A percentile compares a stretch with the other conserved stretches of the same genome.
Evolutionary conservation across 192 early-diverging fungal species (phyloP).

Genomic region (Coemansia aciculifera): DNA sequence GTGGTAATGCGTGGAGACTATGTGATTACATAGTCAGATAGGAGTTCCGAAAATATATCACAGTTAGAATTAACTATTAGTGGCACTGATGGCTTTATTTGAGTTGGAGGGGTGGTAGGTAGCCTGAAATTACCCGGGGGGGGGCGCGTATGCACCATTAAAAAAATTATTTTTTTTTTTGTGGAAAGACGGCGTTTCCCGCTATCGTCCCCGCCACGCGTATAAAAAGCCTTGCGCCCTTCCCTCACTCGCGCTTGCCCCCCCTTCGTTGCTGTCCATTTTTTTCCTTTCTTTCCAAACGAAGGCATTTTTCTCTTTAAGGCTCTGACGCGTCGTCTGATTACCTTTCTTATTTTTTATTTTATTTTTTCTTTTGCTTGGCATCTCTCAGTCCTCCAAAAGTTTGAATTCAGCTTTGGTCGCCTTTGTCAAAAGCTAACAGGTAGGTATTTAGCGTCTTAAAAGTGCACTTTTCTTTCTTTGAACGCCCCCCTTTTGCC

Average conservation of each 20-base stretch:
- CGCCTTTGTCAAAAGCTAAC: background rate
- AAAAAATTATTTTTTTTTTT: background rate
- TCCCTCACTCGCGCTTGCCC: background rate
- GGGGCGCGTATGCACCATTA: background rate
- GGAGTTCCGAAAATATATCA: background rate
- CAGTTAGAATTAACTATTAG: background rate
- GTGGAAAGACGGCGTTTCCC: background rate
- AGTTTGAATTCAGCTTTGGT: background rate
- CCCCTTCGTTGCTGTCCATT: background rate
- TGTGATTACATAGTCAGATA: background rate
- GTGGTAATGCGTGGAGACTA: background rate
- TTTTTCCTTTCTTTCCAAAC: background rate
- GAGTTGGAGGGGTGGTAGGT: background rate
- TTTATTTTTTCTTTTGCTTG: slow-evolving; percentile 7
- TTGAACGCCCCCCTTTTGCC: background rate
- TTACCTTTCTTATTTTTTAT: slow-evolving; percentile 6
- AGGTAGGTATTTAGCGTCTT: background rate
- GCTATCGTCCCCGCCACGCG: slow-evolving; percentile 2
- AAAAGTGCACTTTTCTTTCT: background rate
- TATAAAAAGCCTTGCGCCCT: background rate
- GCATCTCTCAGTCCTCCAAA: background rate
- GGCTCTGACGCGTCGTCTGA: background rate
- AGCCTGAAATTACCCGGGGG: background rate
- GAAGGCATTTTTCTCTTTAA: background rate
- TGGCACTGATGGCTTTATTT: background rate